phyloP scores from a whole-genome alignment of 148 eudicot species.

The Oxyria digyna region DNA sequence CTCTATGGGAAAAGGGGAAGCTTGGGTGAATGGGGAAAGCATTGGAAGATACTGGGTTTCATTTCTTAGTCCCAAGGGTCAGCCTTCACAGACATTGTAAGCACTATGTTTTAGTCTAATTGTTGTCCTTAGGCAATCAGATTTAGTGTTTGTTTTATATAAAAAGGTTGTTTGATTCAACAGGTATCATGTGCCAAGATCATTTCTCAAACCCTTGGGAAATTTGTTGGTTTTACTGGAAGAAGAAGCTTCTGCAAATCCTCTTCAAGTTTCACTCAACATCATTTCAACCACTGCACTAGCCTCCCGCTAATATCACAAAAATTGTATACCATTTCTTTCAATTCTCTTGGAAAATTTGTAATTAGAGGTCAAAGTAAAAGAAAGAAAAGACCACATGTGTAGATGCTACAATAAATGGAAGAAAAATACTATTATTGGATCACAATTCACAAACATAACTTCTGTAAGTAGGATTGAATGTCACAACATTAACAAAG shows the following conservation, averaged over 20 bases:
- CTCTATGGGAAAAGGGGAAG: conserved; percentile 53
- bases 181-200: conserved; percentile 64
- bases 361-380: not conserved
- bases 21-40: conserved; percentile 55
- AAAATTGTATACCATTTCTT: not conserved
- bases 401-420: not conserved
- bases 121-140: no score
- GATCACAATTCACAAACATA: not conserved
- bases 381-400: not conserved
- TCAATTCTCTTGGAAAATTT: not conserved
- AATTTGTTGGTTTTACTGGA: conserved; percentile 44
- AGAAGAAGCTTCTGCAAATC: conserved; percentile 40
- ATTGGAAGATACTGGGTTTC: conserved; percentile 60
- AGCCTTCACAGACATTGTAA: conserved; percentile 37
- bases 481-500: not conserved
- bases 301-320: not conserved
- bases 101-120: conserved; percentile 5
- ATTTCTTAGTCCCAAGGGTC: conserved; percentile 29
- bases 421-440: not conserved
- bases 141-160: not conserved
- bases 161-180: not conserved
- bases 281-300: conserved; percentile 19
- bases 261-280: conserved; percentile 23
- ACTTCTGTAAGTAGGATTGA: not conserved
- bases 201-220: conserved; percentile 36